Conservation (phyloP, 78 protist genomes). For the Planoprotostelium fungivorum region DNA sequence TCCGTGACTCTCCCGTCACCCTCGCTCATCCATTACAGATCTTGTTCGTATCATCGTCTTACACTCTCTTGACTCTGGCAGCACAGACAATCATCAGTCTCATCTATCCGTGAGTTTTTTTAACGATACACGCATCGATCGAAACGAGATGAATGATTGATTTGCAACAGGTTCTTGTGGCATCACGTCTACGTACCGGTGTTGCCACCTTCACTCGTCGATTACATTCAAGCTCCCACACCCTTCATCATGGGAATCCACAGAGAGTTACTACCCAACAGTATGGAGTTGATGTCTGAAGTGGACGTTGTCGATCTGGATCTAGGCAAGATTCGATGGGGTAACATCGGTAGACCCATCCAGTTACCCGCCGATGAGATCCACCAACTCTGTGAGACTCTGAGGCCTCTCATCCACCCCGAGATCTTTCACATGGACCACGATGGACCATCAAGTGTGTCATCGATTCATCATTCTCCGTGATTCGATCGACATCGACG, state of each 20-base stretch:
- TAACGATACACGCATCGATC: neutral
- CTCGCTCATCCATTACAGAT: neutral
- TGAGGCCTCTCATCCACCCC: neutral
- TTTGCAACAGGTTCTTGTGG: slow-evolving; percentile 28
- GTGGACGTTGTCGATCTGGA: neutral
- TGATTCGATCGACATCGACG: too few species aligned
- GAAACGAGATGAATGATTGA: too few species aligned
- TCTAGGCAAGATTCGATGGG: neutral
- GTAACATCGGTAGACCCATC: neutral
- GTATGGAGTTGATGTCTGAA: neutral
- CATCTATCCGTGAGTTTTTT: neutral
- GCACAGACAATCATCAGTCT: neutral
- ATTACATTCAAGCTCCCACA: slow-evolving; percentile 62
- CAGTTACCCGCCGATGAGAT: neutral
- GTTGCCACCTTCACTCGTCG: slow-evolving; percentile 34
- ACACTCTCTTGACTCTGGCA: neutral
- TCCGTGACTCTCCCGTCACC: neutral
- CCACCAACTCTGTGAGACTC: neutral
- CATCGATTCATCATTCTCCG: too few species aligned
- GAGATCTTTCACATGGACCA: neutral
- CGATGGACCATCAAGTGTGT: neutral
- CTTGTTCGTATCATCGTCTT: neutral
- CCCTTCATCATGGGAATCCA: slow-evolving; percentile 70
- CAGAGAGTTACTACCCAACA: neutral
- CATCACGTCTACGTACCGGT: slow-evolving; percentile 69